phyloP scores from a whole-genome alignment of 306 rosid species.

The Neltuma alba region DNA sequence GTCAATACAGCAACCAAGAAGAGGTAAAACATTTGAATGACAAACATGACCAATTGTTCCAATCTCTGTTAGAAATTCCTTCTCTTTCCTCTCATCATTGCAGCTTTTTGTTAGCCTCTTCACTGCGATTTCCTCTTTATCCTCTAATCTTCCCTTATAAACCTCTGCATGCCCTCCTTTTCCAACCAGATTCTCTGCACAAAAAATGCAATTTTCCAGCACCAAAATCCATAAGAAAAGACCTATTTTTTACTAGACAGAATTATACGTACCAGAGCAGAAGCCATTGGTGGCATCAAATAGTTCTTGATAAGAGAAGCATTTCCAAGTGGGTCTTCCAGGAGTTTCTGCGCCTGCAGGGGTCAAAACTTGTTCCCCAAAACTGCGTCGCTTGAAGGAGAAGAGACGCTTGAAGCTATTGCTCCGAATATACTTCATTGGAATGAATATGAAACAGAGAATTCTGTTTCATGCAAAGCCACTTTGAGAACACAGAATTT shows the following conservation, averaged over 20 bases:
- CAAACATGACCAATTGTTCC: conserved; percentile 95
- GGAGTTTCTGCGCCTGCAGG: conserved; percentile 24
- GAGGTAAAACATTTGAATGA: conserved; percentile 75
- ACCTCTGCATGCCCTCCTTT: conserved; percentile 94
- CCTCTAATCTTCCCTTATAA: conserved; percentile 65
- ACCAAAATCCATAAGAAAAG: neutral
- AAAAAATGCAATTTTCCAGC: conserved; percentile 6
- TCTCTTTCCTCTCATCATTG: conserved; percentile 84
- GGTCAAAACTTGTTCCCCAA: conserved; percentile 40
- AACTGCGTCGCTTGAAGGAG: conserved; percentile 64
- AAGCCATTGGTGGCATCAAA: conserved; percentile 80
- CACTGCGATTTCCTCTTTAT: conserved; percentile 82
- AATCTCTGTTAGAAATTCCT: conserved; percentile 87
- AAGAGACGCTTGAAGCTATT: conserved; percentile 78
- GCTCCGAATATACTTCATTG: conserved; percentile 73
- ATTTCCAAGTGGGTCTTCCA: conserved; percentile 82
- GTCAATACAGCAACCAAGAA: conserved; percentile 85
- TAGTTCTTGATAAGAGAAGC: conserved; percentile 78
- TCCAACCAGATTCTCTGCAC: conserved; percentile 78
- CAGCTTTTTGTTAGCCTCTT: conserved; percentile 73
- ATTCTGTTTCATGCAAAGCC: conserved; percentile 53
- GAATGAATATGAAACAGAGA: conserved; percentile 31
- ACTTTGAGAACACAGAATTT: neutral
- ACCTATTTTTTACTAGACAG: neutral
- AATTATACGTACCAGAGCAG: conserved; percentile 61